A percentile compares a stretch with the other conserved stretches of the same genome.
Conservation (phyloP, 257 asterid genomes). For the Cinchona pubescens region DNA sequence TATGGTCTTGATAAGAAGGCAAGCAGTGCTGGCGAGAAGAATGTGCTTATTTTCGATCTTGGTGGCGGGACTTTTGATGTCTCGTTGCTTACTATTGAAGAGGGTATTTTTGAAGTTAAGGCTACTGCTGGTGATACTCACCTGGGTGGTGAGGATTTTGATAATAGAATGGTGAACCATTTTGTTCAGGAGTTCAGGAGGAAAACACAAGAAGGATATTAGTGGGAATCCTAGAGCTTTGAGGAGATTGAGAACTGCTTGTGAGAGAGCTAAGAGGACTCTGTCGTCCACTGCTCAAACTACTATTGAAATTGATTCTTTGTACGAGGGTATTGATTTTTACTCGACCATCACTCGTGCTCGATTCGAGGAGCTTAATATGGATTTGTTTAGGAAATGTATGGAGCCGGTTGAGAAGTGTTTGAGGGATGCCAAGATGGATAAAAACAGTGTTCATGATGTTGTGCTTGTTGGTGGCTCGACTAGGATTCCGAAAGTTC, state of each 20-base stretch:
- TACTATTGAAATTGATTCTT: constrained; percentile 31
- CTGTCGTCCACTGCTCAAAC: constrained; percentile 39
- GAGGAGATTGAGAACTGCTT: constrained; percentile 37
- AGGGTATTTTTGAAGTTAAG: constrained; percentile 38
- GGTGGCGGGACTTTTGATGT: constrained; percentile 49
- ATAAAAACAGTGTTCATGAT: constrained; percentile 33
- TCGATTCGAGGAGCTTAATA: constrained; percentile 34
- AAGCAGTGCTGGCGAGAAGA: constrained; percentile 28
- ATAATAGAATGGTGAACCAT: constrained; percentile 37
- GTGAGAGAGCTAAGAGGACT: constrained; percentile 38
- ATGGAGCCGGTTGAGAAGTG: constrained; percentile 50
- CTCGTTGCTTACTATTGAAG: constrained; percentile 34
- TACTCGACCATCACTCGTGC: constrained; percentile 35
- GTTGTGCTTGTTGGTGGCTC: constrained; percentile 47
- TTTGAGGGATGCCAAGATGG: constrained; percentile 43
- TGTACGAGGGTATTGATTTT: constrained; percentile 33
- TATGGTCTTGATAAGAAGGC: constrained; percentile 46
- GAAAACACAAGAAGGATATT: constrained; percentile 33
- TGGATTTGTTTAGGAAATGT: constrained; percentile 38
- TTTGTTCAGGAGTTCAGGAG: constrained; percentile 37
- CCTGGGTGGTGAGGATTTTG: constrained; percentile 39
- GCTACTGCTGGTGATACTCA: constrained; percentile 43
- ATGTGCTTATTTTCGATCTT: constrained; percentile 36
- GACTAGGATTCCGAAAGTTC: constrained; percentile 41
- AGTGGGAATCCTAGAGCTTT: constrained; percentile 40